Base-by-base conservation (phyloP, 345 rosid genomes). In the Dovyalis caffra region DNA sequence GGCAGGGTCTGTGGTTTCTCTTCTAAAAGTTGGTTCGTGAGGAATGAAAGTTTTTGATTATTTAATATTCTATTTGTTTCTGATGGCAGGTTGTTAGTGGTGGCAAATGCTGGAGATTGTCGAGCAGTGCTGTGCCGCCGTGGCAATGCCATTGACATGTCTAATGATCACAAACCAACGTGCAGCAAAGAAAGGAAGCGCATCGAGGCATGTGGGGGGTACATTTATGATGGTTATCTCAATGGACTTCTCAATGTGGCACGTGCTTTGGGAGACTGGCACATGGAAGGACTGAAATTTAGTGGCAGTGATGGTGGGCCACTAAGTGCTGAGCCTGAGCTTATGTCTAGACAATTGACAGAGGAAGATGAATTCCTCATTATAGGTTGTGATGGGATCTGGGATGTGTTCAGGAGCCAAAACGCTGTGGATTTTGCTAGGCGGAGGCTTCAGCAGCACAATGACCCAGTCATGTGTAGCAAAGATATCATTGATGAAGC, bases 201-300 rank as follows among this genome's bases (percentile, higher is more conserved):
- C 68, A 90, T 94, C 2, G 96, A 88, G 81, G 92, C 92, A 72
- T 89, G 81, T 0, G 98, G 98, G 32, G 98, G 97, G 3, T 79
- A 58, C 69, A 78, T 92, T 15, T 80, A 32, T 49, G 97, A 90
- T 58, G 96, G 92, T 31, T 92, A 94, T 71, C 88, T 94, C 62
- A 92, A 94, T 20, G 96, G 96, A 28, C 94, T 78, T 66, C 89
- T 94, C 9, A 92, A 87, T 68, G 93, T 94, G 68, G 89, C 97
- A 76, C 94, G 98, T 23, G 94, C 98, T 12, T 77, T 94, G n/a
- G 97, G 98, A 32, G 96, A 94, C 78, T 92, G 94, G 90, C 98
- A 92, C 78, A 74, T 94, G 86, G 94, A 92, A 83, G 97, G 93
- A 72, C 86, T 92, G 90, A 92, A 94, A 87, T 82, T 78, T 63